These are phyloP conservation scores for Pterulicium gracile DNA, from an alignment of 1,284 basidiomycete genomes.

Conservation along the genomic window DNA sequence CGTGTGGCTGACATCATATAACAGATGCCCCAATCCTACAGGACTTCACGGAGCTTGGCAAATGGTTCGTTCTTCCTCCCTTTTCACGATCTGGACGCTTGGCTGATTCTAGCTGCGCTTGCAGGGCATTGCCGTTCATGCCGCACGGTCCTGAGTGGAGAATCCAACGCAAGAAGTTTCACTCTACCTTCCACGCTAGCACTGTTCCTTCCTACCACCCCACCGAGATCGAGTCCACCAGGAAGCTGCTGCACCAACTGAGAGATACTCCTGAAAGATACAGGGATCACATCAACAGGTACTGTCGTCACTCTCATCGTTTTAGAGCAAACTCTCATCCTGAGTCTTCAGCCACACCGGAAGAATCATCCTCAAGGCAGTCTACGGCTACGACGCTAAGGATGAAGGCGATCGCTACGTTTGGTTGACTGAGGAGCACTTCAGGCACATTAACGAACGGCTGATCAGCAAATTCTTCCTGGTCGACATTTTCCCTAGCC, in stretches of 20 bases:
- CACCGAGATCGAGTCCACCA: constrained; percentile 4
- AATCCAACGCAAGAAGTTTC: constrained; percentile 6
- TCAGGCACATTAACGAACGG: background rate
- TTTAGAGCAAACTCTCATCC: background rate
- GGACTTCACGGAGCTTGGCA: background rate
- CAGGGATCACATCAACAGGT: constrained; percentile 6
- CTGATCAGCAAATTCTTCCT: background rate
- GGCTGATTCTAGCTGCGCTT: background rate
- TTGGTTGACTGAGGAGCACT: background rate
- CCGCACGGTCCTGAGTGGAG: constrained; percentile 2
- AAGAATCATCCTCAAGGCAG: background rate
- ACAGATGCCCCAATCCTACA: background rate
- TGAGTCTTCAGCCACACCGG: background rate
- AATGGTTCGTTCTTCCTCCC: background rate
- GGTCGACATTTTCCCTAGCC: background rate
- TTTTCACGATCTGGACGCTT: background rate
- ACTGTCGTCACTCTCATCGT: background rate
- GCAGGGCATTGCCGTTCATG: background rate
- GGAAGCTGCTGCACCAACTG: constrained; percentile 8
- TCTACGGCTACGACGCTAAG: background rate
- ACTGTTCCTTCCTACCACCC: constrained; percentile 6
- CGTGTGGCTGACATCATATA: background rate
- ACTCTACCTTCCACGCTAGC: constrained; percentile 8
- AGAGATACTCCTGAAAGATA: constrained; percentile 4
- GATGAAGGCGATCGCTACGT: background rate